Evolutionary conservation across 2,329 filamentous ascomycete species (phyloP).

Genomic region (Aspergillus sp.): DNA sequence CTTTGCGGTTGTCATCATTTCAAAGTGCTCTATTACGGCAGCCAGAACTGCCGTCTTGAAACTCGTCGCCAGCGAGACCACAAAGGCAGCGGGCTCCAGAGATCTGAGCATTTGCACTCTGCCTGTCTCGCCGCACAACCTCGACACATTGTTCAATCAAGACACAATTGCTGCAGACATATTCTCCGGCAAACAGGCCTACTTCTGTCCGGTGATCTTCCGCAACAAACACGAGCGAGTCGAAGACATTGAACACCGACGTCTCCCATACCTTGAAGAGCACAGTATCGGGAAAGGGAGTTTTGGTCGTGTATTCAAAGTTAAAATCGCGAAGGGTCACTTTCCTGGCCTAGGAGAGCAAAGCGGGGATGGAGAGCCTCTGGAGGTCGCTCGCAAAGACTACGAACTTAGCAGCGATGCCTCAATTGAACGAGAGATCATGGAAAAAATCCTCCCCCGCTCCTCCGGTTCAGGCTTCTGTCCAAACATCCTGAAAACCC

Average conservation of each 20-base stretch:
- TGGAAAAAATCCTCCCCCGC: slow-evolving; percentile 2
- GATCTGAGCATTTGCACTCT: neutral
- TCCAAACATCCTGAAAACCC: slow-evolving; percentile 1
- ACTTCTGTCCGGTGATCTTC: slow-evolving; percentile 5
- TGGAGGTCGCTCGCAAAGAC: slow-evolving; percentile 8
- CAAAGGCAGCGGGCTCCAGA: neutral
- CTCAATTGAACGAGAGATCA: neutral
- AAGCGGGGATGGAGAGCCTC: neutral
- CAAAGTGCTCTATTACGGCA: neutral
- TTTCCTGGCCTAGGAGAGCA: neutral
- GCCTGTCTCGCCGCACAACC: neutral
- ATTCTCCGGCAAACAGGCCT: slow-evolving; percentile 5
- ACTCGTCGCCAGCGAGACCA: neutral
- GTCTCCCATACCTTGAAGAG: slow-evolving; percentile 9
- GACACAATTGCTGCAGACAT: neutral
- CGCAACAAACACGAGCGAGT: neutral
- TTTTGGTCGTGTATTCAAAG: neutral
- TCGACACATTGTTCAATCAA: neutral
- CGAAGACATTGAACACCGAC: neutral
- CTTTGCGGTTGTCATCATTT: neutral
- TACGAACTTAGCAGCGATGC: neutral
- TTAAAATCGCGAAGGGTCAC: slow-evolving; percentile 6
- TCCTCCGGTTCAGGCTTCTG: neutral
- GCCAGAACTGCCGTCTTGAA: neutral
- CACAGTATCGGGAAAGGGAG: neutral